Evolutionary conservation across 331 rosid genomes (phyloP), one percentile per base, ranked within the genome.

Genomic region (Spiraea crenata): DNA sequence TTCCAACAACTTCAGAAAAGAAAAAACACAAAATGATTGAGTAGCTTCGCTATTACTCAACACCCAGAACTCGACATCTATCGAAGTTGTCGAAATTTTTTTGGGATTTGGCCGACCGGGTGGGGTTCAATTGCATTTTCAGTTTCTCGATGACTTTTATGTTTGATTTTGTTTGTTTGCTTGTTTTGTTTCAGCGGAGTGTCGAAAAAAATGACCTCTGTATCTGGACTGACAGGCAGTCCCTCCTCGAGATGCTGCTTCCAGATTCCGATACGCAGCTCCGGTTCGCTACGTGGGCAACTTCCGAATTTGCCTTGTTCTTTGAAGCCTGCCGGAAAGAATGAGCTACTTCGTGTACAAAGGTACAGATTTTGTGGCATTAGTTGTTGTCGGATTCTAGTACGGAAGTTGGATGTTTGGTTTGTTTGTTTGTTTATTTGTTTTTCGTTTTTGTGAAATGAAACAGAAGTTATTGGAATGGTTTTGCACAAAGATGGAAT

Each of bases 201-300:
- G 51, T 62, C 20, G 39, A 7, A 3, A 70, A n/a, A 25, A 48
- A 93, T 91, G 97, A 58, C 80, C 70, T 46, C 77, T 63, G 65
- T 80, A 14, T 82, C 85, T 54, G 95, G 97, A 60, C 70, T 91
- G 80, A 79, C 85, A 57, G 84, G 81, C 35, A 72, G 79, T 55
- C 85, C 96, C 40, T 83, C 90, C 69, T 25, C 31, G 31, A 87
- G 86, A 80, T 87, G 88, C 73, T 75, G 71, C 77, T 76, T 81
- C 65, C 84, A 62, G 54, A 76, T 79, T 50, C 88, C 96, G 31
- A 52, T 74, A 44, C 57, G 69, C 73, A 69, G 59, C 37, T 37
- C 74, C 5, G 72, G 81, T 61, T 80, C 74, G 7, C 85, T 12
- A 19, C 6, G 40, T 49, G 45, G 65, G 40, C 85, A 14, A 63